These are phyloP conservation scores for Persicaria tinctoria DNA, from an alignment of 148 eudicot species.

Conservation along the genomic window DNA sequence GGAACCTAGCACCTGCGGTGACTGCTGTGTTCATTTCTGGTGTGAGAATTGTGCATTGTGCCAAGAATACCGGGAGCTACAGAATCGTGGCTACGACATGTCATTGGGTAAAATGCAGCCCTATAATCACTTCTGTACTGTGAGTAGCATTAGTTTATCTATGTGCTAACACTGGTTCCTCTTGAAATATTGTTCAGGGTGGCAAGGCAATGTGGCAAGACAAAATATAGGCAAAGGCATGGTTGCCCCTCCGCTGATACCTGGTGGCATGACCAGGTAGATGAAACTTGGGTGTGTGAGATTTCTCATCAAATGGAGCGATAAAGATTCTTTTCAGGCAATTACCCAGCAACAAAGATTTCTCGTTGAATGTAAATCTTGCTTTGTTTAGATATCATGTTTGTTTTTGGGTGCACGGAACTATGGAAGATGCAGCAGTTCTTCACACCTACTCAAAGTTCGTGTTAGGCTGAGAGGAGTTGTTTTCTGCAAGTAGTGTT, in stretches of 20 bases:
- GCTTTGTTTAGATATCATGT: background rate
- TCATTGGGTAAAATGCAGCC: background rate
- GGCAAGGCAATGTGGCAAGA: slow-evolving; percentile 31
- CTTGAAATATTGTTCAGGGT: slow-evolving; percentile 15
- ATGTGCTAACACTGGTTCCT: background rate
- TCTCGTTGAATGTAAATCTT: background rate
- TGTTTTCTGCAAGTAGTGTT: too few relatives aligned
- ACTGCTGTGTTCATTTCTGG: slow-evolving; percentile 28
- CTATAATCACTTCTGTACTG: background rate
- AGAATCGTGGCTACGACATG: slow-evolving; percentile 27
- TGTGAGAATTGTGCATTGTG: slow-evolving; percentile 39
- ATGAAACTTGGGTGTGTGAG: slow-evolving; percentile 12
- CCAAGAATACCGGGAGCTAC: slow-evolving; percentile 46
- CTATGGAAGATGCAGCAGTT: too few relatives aligned
- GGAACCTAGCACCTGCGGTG: slow-evolving; percentile 16
- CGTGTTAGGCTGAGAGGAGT: too few relatives aligned
- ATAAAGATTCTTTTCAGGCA: background rate
- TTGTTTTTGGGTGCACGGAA: too few relatives aligned
- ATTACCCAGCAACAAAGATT: background rate
- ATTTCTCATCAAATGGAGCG: slow-evolving; percentile 21
- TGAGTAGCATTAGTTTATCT: background rate
- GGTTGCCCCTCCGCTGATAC: slow-evolving; percentile 17
- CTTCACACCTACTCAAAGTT: too few relatives aligned
- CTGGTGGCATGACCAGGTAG: slow-evolving; percentile 30
- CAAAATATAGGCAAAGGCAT: slow-evolving; percentile 18